Evolutionary conservation across 306 rosid species (phyloP), one percentile per base, ranked within the genome.

Genomic region (Citrullus mucosospermus): DNA sequence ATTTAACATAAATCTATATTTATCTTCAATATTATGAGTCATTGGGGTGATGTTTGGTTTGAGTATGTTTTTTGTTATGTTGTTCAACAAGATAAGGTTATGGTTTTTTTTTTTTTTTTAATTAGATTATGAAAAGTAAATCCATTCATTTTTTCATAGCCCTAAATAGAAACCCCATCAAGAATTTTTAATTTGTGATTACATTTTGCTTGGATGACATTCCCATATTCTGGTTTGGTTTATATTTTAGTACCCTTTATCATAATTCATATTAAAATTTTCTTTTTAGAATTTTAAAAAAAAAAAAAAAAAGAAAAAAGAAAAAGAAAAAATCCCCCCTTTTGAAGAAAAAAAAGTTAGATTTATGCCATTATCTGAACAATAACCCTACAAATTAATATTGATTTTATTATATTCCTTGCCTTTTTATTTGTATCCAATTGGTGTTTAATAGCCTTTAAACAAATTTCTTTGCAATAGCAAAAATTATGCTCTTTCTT

Each of bases 371-470:
- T 68, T 43, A 20, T 68, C 46, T 68, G 75, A 20, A 68, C 5
- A 39, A 66, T 36, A 38, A 66, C 50, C 4, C 72, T 66, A 1
- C 50, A 66, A 66, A 66, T 66, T 11, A 22, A 68, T 6, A 41
- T 44, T 46, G 56, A 50, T 70, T 48, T 70, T 20, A 68, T 68
- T 68, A 25, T 71, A 71, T 71, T 71, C 76, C 76, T 71, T 25
- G 70, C 46, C 30, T 71, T 65, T 70, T 28, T 46, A 71, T 32
- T n/a, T 44, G 36, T 69, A 43, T 69, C 54, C 75, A n/a, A 17
- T 66, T 17, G 50, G 22, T 34, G 72, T 38, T 66, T 36, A 66
- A 66, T 66, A 36, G 51, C 73, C 53, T 62, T 67, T 69, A 41
- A 39, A 41, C 55, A 68, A 39, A 9, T 41, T 68, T 39, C 36